Conservation (phyloP, 2,329 filamentous ascomycete genomes). For the Penicillium sp. region DNA sequence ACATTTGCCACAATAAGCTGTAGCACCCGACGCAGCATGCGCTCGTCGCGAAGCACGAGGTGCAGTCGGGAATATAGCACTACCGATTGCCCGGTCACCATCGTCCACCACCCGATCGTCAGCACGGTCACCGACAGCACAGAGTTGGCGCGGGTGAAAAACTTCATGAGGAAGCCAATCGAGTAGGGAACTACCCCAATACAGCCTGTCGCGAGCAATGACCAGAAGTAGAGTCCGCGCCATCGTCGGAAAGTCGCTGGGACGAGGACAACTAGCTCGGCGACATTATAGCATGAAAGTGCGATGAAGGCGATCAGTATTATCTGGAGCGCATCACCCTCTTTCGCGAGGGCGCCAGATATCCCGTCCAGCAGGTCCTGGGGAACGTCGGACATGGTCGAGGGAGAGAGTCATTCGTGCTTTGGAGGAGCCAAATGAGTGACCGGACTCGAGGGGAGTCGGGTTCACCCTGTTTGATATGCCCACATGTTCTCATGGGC, state of each 20-base stretch:
- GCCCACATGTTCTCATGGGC: conserved; percentile 14
- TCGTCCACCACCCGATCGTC: conserved; percentile 57
- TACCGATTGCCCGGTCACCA: conserved; percentile 62
- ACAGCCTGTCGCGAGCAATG: conserved; percentile 36
- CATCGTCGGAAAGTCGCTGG: conserved; percentile 42
- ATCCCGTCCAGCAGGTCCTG: conserved; percentile 33
- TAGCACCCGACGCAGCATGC: conserved; percentile 51
- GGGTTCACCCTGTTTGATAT: conserved; percentile 22
- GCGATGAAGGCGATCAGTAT: conserved; percentile 34
- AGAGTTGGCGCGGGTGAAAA: conserved; percentile 34
- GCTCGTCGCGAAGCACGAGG: conserved; percentile 54
- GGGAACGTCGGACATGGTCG: conserved; percentile 15
- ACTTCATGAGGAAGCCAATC: conserved; percentile 45
- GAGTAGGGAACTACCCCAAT: conserved; percentile 41
- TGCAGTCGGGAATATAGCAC: conserved; percentile 65
- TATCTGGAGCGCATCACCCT: conserved; percentile 23
- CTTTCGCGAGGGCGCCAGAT: conserved; percentile 28
- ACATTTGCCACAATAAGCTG: conserved; percentile 59
- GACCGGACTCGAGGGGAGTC: conserved; percentile 3
- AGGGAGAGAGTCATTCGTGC: not conserved
- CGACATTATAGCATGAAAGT: conserved; percentile 51
- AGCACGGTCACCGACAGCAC: conserved; percentile 44
- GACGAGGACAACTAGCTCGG: conserved; percentile 44
- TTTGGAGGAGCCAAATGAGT: not conserved
- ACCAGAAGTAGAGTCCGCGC: conserved; percentile 47